Evolutionary conservation across 2,329 filamentous ascomycete genomes (phyloP), one percentile per base, ranked within the genome.

Genomic region (Coniochaeta sp.): DNA sequence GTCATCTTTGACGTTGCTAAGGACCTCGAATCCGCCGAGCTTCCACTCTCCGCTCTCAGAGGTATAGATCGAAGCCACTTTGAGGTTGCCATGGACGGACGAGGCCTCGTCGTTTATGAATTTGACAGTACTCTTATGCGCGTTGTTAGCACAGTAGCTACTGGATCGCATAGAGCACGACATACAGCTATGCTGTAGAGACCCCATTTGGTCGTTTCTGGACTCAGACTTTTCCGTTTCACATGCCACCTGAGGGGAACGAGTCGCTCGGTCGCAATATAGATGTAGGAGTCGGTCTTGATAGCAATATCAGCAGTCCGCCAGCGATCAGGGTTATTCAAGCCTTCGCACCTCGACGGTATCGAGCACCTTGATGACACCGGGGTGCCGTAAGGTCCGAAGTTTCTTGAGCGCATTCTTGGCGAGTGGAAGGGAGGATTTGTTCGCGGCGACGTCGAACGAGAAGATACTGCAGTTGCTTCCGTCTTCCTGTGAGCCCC

Each of bases 41-140:
- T 96, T 98, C 95, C 95, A 99, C 76, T 99, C 95, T 61, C 95
- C 95, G 70, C 95, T 97, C 71, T 98, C 93, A 62, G 91, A 92
- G 4, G 91, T 95, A 74, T 93, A 99, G 64, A 99, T 82, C 0
- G 93, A 96, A 0, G 90, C 89, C 22, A 90, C 89, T 63, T 90
- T 87, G 58, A 99, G 79, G 68, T 86, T 91, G 57, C 93, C 95
- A 69, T 99, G 95, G 58, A 99, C 89, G 0, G 93, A 97, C 2
- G 89, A 82, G 3, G 93, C 95, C 66, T 99, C 95, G 56, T 90
- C 87, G 69, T 99, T 99, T 72, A 99, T 91, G 70, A 99, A 99
- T 69, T 95, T 96, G 66, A 98, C 76, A 0, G 95, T 98, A 71
- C 91, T 90, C 87, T 93, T 22, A 55, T n/a, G 40, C 2, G 26